Percentiles rank a stretch among this genome's conserved stretches.
Conservation (phyloP, 2,329 filamentous ascomycete species). For the Colletotrichum coccodes region DNA sequence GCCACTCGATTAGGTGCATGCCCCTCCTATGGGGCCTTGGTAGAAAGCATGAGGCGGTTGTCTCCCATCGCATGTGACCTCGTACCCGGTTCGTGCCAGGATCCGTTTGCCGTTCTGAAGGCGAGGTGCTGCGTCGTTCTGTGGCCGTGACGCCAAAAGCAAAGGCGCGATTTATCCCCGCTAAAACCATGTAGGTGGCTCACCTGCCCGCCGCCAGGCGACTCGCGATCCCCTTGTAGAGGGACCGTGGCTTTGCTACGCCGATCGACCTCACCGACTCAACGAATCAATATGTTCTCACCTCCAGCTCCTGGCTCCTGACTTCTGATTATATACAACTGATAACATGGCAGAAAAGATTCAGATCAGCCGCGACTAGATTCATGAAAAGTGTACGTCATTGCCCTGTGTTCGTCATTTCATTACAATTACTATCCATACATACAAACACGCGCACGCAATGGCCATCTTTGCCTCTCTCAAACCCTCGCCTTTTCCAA, state of each 20-base stretch:
- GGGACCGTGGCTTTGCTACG: neutral
- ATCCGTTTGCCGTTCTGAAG: neutral
- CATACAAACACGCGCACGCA: conserved; percentile 15
- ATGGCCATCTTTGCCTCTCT: conserved; percentile 2
- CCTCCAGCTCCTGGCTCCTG: neutral
- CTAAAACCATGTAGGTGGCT: conserved; percentile 10
- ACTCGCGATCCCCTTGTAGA: neutral
- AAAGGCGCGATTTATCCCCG: conserved; percentile 7
- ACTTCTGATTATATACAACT: neutral
- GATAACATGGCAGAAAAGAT: neutral
- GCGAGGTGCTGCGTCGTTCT: neutral
- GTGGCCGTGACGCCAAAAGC: neutral
- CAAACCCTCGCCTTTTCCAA: conserved; percentile 20
- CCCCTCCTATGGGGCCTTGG: neutral
- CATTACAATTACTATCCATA: conserved; percentile 35
- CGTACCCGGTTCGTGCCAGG: neutral
- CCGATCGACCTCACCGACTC: neutral
- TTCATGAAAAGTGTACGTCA: neutral
- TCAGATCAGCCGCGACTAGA: no score
- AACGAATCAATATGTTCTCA: neutral
- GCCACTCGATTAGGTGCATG: neutral
- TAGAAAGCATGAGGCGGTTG: neutral
- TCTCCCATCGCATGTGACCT: conserved; percentile 10
- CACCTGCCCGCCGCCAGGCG: conserved; percentile 15
- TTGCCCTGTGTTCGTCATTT: conserved; percentile 24